Base-by-base conservation (phyloP, 2,329 filamentous ascomycete genomes). In the Rosellinia necatrix region DNA sequence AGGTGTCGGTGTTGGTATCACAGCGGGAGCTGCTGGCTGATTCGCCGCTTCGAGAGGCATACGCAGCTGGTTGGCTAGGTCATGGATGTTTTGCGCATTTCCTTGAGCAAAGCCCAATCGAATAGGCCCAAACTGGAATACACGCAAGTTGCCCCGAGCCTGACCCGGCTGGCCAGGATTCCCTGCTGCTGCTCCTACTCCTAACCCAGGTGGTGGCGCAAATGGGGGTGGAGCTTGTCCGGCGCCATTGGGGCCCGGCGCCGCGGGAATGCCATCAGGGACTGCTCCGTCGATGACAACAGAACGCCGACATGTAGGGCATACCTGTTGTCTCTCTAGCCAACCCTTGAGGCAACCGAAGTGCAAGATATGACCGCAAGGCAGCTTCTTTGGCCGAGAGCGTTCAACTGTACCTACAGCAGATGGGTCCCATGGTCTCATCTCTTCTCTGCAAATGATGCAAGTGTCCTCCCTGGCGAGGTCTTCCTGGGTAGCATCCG, bases 391-490 rank as follows among this genome's bases (percentile, higher is more conserved):
- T 6, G 94, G 91, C 17, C 94, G 84, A 53, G 90, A 83, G 51
- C 93, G 84, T 68, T 97, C 92, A 56, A 96, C 87, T 53, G 89
- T 81, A n/a, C 84, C 87, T 80, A 64, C 84, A 76, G 70, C 84
- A 75, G 75, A 71, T 4, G 79, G 75, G 55, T 83, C 74, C 90
- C 91, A 96, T 1, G 88, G 86, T 29, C 85, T 84, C 94, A 99
- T 99, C 62, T 96, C 91, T 71, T 99, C 94, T 58, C 94, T 86
- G 73, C 94, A 99, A 52, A 99, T 96, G 65, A 99, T 99, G 73
- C 94, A 99, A 2, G 94, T 96, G 67, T 96, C 91, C 70, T 97
- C 93, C 44, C 90, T 82, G 24, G 81, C 78, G 21, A 99, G 84
- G 63, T 99, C 93, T 63, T 96, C 91, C 2, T 84, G 81, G 1